These are phyloP conservation scores for Epithemia pelagica DNA, from an alignment of 108 stramenopile genomes.

Conservation along the genomic window DNA sequence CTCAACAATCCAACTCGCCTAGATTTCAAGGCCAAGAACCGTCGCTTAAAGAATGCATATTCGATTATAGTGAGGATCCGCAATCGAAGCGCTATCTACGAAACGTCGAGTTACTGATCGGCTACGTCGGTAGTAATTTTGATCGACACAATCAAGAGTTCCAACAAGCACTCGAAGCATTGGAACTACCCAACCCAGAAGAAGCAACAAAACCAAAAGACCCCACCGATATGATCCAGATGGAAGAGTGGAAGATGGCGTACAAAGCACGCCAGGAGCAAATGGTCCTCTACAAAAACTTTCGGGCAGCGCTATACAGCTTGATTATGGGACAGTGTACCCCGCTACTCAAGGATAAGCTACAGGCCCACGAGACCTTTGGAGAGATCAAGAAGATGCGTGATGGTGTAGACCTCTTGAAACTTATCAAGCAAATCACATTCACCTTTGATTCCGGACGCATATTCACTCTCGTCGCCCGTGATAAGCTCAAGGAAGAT, in stretches of 20 bases:
- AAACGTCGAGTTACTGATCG: background rate
- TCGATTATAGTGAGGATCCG: background rate
- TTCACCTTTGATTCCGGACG: constrained; percentile 7
- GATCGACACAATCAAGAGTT: background rate
- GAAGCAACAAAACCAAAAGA: background rate
- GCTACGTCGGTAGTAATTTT: background rate
- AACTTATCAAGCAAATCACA: constrained; percentile 1
- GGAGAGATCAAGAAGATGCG: background rate
- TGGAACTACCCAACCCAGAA: background rate
- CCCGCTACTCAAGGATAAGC: constrained; percentile 1
- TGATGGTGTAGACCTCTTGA: constrained; percentile 16
- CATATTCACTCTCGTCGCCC: constrained; percentile 11
- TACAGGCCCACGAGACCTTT: background rate
- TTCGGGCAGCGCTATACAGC: background rate
- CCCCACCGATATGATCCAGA: background rate
- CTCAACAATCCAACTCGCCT: too few relatives aligned
- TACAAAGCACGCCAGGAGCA: background rate
- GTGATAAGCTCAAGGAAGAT: constrained; percentile 9
- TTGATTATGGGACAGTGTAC: constrained; percentile 24
- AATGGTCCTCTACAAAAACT: background rate
- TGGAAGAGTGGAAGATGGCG: background rate
- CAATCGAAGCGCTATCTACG: background rate
- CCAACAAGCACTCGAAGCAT: background rate
- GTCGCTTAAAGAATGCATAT: background rate
- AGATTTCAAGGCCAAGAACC: too few relatives aligned